A percentile compares a stretch with the other conserved stretches of the same genome.
phyloP scores from a whole-genome alignment of 176 grass and related monocot species.

The Phyllostachys edulis region DNA sequence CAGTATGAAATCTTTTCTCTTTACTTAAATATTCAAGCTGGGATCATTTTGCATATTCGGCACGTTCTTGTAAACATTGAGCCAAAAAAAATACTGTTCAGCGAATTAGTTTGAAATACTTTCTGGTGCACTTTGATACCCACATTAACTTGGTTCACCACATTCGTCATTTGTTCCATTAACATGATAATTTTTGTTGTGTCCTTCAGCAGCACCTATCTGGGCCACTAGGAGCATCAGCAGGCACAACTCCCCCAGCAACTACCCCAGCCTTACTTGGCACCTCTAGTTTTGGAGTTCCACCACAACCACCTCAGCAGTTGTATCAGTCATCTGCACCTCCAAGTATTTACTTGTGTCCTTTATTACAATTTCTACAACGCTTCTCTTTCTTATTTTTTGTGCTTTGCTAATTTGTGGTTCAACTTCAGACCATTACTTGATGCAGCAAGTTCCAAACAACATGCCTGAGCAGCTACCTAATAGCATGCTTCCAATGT shows the following conservation, averaged over 20 bases:
- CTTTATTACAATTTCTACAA: not conserved
- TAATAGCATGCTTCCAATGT: conserved; percentile 55
- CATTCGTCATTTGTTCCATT: conserved; percentile 28
- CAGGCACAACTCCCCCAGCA: conserved; percentile 28
- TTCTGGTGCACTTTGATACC: not conserved
- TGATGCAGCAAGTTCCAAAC: conserved; percentile 68
- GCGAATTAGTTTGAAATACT: conserved; percentile 11
- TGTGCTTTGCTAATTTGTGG: conserved; percentile 34
- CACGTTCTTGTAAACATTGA: conserved; percentile 14
- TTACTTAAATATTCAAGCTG: conserved; percentile 28
- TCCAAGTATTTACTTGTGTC: conserved; percentile 67
- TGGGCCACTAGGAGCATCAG: conserved; percentile 42
- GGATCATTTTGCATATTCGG: not conserved
- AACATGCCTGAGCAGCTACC: conserved; percentile 58
- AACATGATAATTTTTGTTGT: conserved; percentile 33
- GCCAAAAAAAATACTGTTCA: not conserved
- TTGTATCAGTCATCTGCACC: conserved; percentile 51
- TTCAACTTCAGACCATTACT: conserved; percentile 70
- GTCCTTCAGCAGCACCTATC: conserved; percentile 41
- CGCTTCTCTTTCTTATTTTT: not conserved
- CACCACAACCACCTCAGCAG: conserved; percentile 52
- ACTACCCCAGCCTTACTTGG: conserved; percentile 41
- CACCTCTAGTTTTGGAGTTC: conserved; percentile 59
- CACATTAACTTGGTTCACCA: not conserved
- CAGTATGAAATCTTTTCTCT: conserved; percentile 35